phyloP scores from a whole-genome alignment of 1,284 basidiomycete genomes.

The Cutaneotrichosporon sp. region DNA sequence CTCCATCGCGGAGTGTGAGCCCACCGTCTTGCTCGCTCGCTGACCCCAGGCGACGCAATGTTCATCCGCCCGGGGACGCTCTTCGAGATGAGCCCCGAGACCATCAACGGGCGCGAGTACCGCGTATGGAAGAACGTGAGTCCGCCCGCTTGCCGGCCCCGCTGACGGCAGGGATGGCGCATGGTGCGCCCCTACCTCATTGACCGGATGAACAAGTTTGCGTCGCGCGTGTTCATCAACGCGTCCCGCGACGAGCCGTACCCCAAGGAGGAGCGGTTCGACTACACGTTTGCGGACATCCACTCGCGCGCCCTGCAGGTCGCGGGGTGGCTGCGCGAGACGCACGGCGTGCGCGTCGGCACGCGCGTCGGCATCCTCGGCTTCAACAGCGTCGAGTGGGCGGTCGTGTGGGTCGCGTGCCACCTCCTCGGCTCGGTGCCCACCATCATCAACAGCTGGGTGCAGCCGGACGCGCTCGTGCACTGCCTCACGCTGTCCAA shows the following conservation, averaged over 20 bases:
- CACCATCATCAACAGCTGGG: constrained; percentile 31
- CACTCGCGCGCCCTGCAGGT: constrained; percentile 27
- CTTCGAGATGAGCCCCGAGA: constrained; percentile 19
- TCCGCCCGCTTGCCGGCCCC: background rate
- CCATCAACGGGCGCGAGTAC: constrained; percentile 17
- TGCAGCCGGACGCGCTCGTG: constrained; percentile 21
- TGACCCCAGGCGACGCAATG: constrained; percentile 16
- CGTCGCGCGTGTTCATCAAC: constrained; percentile 37
- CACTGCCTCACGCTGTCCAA: constrained; percentile 33
- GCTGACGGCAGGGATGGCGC: constrained; percentile 28
- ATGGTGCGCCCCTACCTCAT: constrained; percentile 42
- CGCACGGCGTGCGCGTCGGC: constrained; percentile 33
- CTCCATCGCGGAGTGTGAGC: constrained; percentile 10
- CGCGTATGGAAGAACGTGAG: constrained; percentile 19
- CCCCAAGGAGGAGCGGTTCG: constrained; percentile 11
- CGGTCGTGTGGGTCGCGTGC: constrained; percentile 30
- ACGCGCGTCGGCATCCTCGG: constrained; percentile 43
- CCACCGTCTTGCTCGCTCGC: no score
- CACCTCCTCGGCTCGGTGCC: constrained; percentile 43
- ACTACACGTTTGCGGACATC: constrained; percentile 37
- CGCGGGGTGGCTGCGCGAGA: constrained; percentile 37
- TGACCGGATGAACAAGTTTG: constrained; percentile 25
- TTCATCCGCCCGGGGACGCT: constrained; percentile 15
- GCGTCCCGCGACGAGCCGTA: constrained; percentile 23
- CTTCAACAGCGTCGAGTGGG: constrained; percentile 28